Evolutionary conservation across 805 yeast species (phyloP), one percentile per base, ranked within the genome.

Genomic region (Cyberlindnera maclurae): DNA sequence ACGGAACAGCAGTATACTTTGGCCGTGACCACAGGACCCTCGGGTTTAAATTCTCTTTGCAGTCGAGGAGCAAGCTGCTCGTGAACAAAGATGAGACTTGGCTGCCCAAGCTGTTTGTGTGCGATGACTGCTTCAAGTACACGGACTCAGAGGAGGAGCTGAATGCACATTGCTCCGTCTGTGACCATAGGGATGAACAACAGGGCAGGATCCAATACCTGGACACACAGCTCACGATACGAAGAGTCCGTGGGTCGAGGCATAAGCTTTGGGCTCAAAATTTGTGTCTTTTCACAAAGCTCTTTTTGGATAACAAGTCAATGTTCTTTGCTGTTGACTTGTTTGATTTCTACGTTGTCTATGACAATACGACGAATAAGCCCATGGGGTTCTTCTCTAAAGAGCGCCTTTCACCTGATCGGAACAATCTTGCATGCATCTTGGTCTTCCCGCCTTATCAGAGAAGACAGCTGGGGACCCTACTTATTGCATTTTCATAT

Each of bases 321-420:
- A 81, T 90, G 26, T 86, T 79, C 58, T 90, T 82, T 62, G 73
- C 79, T 28, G 76, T 87, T 4, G 89, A 83, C 28, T 72, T 74
- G 39, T 90, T 83, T 59, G 89, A 84, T 44, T 86, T 87, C 58
- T 93, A 79, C 57, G 70, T 87, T 20, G 65, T 79, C 3, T 85
- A 81, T 55, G 81, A 83, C 18, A 59, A 58, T 2, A 64, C 52
- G 36, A 37, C 66, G 43, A 46, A 62, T 48, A 57, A 63, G 37
- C 89, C 90, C 2, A 79, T 89, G 81, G 98, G 97, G 1, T 93
- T 87, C 55, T 93, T 87, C 54, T 88, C 97, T 12, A 84, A 85
- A 50, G 98, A 93, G 53, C 63, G 82, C 32, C 64, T 82, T 0
- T 79, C 96, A 0, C 70, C 72, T 59, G 90, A 84, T 38, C 71